Percentiles rank a stretch among this genome's conserved stretches.
Evolutionary conservation across 108 stramenopile species (phyloP).

Genomic region (Phaeodactylum tricornutum): DNA sequence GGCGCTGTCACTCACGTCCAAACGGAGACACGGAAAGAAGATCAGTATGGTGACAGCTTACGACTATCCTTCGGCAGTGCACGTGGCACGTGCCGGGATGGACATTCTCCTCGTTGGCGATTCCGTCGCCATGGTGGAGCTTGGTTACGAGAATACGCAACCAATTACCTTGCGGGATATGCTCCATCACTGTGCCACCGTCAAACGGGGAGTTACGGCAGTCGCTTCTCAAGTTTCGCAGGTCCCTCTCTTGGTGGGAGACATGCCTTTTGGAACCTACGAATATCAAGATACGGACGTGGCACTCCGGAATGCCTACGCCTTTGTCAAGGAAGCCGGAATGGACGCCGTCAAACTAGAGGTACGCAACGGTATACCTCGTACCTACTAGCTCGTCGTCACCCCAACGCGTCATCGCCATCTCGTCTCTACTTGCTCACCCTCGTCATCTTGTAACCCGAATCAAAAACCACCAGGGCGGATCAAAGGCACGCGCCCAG

Average conservation of each 20-base stretch:
- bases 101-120: conserved; percentile 90
- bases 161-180: conserved; percentile 93
- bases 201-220: conserved; percentile 69
- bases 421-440: no score
- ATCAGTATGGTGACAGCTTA: conserved; percentile 96
- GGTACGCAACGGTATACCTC: conserved; percentile 31
- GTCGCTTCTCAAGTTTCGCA: conserved; percentile 14
- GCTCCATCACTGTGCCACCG: conserved; percentile 93
- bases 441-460: no score
- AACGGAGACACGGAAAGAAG: conserved; percentile 67
- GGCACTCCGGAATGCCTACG: conserved; percentile 77
- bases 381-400: no score
- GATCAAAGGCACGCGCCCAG: conserved; percentile 47
- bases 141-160: conserved; percentile 95
- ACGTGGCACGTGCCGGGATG: conserved; percentile 93
- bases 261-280: conserved; percentile 98
- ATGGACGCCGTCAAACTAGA: conserved; percentile 93
- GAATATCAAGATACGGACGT: conserved; percentile 83
- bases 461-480: no score
- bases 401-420: no score
- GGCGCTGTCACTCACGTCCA: conserved; percentile 61
- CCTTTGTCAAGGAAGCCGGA: conserved; percentile 86
- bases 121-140: conserved; percentile 89
- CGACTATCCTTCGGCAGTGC: conserved; percentile 95
- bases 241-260: conserved; percentile 86